A percentile compares a stretch with the other conserved stretches of the same genome.
phyloP scores from a whole-genome alignment of 164 flowering plant genomes.

The Taxillus chinensis region DNA sequence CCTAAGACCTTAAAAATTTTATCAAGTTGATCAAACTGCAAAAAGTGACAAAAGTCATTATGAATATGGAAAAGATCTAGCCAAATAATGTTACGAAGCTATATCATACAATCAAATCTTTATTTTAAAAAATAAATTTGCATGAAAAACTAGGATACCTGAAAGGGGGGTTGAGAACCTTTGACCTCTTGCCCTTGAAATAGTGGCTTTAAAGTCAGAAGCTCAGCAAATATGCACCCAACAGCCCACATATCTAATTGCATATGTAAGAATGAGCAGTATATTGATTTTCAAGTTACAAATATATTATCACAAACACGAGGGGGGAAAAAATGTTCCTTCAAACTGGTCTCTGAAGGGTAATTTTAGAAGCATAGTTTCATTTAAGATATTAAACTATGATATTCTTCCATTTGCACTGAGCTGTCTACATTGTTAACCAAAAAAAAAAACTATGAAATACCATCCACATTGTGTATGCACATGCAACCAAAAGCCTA shows the following conservation, averaged over 20 bases:
- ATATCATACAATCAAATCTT: neutral
- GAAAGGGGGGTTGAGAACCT: slow-evolving; percentile 83
- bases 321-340: too few species aligned
- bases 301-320: neutral
- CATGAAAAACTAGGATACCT: slow-evolving; percentile 27
- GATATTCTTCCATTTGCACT: too few species aligned
- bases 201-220: slow-evolving; percentile 86
- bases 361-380: too few species aligned
- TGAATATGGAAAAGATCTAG: neutral
- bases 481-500: too few species aligned
- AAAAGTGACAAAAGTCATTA: slow-evolving; percentile 8
- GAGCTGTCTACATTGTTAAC: too few species aligned
- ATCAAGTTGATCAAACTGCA: slow-evolving; percentile 97
- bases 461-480: too few species aligned
- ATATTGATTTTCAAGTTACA: neutral
- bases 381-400: too few species aligned
- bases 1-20: slow-evolving; percentile 47
- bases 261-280: slow-evolving; percentile 9
- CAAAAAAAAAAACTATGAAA: too few species aligned
- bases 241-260: slow-evolving; percentile 97
- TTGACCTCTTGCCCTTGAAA: slow-evolving; percentile 98
- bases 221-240: slow-evolving; percentile 99
- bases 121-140: neutral
- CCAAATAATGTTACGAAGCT: neutral
- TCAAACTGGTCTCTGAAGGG: too few species aligned